A percentile compares a stretch with the other conserved stretches of the same genome.
phyloP scores from a whole-genome alignment of 2,329 filamentous ascomycete species.

The Coleophoma eucalyptorum region DNA sequence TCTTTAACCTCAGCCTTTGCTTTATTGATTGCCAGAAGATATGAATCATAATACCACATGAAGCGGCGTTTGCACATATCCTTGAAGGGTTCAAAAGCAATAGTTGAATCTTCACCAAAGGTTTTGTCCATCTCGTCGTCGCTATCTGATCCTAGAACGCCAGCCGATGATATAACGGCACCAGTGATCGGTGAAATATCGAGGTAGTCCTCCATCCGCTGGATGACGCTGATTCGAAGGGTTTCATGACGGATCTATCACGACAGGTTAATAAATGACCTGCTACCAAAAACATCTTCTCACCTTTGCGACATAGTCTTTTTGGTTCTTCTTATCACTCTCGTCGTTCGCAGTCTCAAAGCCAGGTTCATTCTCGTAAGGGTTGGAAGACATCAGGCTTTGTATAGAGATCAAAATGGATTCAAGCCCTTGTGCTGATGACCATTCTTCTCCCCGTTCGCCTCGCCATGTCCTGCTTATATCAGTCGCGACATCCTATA shows the following conservation, averaged over 20 bases:
- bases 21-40: conserved; percentile 66
- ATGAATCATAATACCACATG: conserved; percentile 93
- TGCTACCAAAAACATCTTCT: background rate
- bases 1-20: conserved; percentile 62
- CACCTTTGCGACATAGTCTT: conserved; percentile 76
- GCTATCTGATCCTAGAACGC: conserved; percentile 29
- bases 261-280: background rate
- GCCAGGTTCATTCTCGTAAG: conserved; percentile 94
- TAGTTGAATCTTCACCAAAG: conserved; percentile 39
- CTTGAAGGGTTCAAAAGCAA: conserved; percentile 79
- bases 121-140: conserved; percentile 48
- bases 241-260: conserved; percentile 84
- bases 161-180: conserved; percentile 30
- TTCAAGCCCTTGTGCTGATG: conserved; percentile 89
- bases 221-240: conserved; percentile 79
- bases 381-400: conserved; percentile 89
- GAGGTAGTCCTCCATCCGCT: conserved; percentile 77
- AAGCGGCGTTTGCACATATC: conserved; percentile 90
- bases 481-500: conserved; percentile 4
- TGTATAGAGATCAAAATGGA: conserved; percentile 95
- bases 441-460: conserved; percentile 91
- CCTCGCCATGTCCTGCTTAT: conserved; percentile 82
- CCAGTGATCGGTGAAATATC: conserved; percentile 53
- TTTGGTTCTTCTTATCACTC: conserved; percentile 69
- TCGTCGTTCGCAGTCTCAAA: conserved; percentile 72